Conservation (phyloP, 1,139 yeast species). For the Pichia sp. region DNA sequence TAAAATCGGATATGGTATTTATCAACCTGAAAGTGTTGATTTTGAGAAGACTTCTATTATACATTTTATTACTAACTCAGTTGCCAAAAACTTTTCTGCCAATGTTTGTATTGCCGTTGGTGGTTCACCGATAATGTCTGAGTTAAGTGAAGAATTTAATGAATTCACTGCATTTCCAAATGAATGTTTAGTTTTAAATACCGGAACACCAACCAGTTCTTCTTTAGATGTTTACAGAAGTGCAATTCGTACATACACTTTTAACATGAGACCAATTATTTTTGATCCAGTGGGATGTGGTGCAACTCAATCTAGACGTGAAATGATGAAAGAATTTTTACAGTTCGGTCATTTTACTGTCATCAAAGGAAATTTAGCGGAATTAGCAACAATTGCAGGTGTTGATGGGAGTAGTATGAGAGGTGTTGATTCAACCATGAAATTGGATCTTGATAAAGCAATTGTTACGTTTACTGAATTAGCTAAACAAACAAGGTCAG, state of each 20-base stretch:
- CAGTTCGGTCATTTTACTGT: conserved; percentile 59
- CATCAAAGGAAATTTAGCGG: conserved; percentile 86
- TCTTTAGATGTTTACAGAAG: conserved; percentile 40
- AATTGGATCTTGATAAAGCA: conserved; percentile 27
- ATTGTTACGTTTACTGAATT: conserved; percentile 43
- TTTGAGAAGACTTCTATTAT: conserved; percentile 46
- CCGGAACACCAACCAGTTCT: conserved; percentile 61
- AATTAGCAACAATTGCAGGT: conserved; percentile 49
- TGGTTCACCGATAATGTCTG: conserved; percentile 92
- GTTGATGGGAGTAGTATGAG: conserved; percentile 52
- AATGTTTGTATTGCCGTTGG: conserved; percentile 84
- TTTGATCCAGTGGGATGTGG: conserved; percentile 94
- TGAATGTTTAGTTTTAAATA: conserved; percentile 58
- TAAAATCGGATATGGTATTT: conserved; percentile 2
- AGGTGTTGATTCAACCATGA: conserved; percentile 64
- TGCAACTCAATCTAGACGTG: conserved; percentile 58
- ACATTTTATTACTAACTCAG: conserved; percentile 85
- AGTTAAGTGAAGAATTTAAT: conserved; percentile 56
- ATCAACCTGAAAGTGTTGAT: neutral
- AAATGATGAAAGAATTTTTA: conserved; percentile 44
- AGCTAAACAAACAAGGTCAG: conserved; percentile 48
- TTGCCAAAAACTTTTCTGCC: conserved; percentile 86
- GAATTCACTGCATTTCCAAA: conserved; percentile 56
- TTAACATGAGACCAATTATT: conserved; percentile 53
- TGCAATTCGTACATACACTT: conserved; percentile 59